Base-by-base conservation (phyloP, 352 stramenopile genomes). In the Phytophthora sojae region DNA sequence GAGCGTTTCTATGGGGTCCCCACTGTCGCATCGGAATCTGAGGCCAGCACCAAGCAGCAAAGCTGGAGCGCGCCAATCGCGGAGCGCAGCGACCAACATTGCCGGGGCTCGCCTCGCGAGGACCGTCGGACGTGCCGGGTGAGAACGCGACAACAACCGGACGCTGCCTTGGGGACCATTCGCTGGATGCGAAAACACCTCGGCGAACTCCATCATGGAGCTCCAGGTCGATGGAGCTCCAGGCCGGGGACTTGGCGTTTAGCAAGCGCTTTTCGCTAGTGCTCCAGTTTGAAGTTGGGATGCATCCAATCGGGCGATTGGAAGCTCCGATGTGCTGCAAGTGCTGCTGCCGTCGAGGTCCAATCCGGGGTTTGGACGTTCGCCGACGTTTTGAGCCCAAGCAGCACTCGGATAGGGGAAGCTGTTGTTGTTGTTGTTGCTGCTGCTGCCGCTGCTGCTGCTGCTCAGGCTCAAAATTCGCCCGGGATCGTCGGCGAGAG, bases 231-330 rank as follows among this genome's bases (percentile, higher is more conserved):
- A 44, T 44, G 37, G 37, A 45, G 37, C 37, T 45, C 6, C 15
- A 9, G 30, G 30, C 11, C 30, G 30, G 30, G 26, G 35, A 12
- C 37, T n/a, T 54, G 26, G 49, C 59, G 61, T n/a, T 67, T 59
- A 55, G 42, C 44, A 25, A 56, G 14, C 44, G 25, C 51, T 44
- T 62, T 72, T 67, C 69, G 37, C 44, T 76, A 60, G 39, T 60
- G 14, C 57, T 32, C 6, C 45, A 49, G 15, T 60, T 69, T 70
- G 64, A 76, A 62, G 64, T 76, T 76, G 37, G 4, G 61, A 69
- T 42, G 66, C 64, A 53, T 70, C 69, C 65, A 76, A 76, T 76
- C 64, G 29, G 51, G 12, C 45, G 69, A 65, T 69, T 69, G 69
- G 64, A 75, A 47, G 67, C 60, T 53, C 45, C 32, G 58, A 75